Percentiles rank a stretch among this genome's conserved stretches.
Conservation (phyloP, 192 early-diverging fungal species). For the Geranomyces michiganensis region DNA sequence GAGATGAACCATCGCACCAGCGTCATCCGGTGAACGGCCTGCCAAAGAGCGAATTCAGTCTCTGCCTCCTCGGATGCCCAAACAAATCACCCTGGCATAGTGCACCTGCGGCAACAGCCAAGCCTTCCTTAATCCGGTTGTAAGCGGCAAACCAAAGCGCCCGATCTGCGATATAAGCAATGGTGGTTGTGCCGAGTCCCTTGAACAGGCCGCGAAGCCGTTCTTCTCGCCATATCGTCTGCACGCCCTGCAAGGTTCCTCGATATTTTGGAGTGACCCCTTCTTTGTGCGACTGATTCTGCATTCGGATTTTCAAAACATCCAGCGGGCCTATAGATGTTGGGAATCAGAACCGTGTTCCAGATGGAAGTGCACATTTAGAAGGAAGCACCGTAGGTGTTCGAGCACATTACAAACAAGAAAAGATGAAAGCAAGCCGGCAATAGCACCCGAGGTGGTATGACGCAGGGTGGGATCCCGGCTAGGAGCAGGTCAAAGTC, state of each 20-base stretch:
- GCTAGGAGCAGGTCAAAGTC: slow-evolving; percentile 1
- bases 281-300: slow-evolving; percentile 68
- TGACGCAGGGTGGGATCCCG: slow-evolving; percentile 67
- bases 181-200: slow-evolving; percentile 83
- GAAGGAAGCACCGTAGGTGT: not conserved
- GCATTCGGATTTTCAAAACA: slow-evolving; percentile 91
- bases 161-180: slow-evolving; percentile 89
- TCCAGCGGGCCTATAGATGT: slow-evolving; percentile 72
- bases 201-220: slow-evolving; percentile 87
- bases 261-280: slow-evolving; percentile 53
- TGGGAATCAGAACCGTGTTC: too few relatives aligned
- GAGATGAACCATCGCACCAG: slow-evolving; percentile 43
- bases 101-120: slow-evolving; percentile 34
- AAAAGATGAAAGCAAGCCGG: slow-evolving; percentile 47
- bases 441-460: slow-evolving; percentile 80
- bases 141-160: slow-evolving; percentile 93
- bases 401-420: slow-evolving; percentile 26
- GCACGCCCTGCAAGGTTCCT: slow-evolving; percentile 69
- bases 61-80: not conserved
- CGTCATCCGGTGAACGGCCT: slow-evolving; percentile 30
- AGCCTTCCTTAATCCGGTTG: slow-evolving; percentile 70
- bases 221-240: slow-evolving; percentile 76
- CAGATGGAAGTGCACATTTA: not conserved
- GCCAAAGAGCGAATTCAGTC: not conserved
- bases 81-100: not conserved